A percentile compares a stretch with the other conserved stretches of the same genome.
Evolutionary conservation across 176 grass and related monocot genomes (phyloP).

Genomic region (Oryza meridionalis): DNA sequence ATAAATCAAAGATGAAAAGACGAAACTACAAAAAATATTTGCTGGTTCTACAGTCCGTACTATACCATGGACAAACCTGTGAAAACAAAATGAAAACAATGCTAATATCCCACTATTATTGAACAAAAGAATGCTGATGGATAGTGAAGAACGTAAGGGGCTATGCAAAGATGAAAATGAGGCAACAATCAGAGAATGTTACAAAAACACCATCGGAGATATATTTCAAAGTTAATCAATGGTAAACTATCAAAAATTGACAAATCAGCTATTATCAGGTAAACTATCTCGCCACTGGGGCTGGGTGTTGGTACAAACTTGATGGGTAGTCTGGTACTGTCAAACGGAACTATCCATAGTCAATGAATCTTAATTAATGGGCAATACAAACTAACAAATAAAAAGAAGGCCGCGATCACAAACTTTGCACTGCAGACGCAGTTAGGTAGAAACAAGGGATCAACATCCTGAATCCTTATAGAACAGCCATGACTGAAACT

Average conservation of each 20-base stretch:
- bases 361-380: not conserved
- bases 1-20: conserved; percentile 1
- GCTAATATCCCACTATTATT: conserved; percentile 8
- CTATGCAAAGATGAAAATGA: conserved; percentile 4
- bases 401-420: not conserved
- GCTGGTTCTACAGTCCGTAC: conserved; percentile 7
- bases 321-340: not conserved
- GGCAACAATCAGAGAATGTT: not conserved
- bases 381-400: conserved; percentile 17
- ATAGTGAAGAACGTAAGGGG: not conserved
- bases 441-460: not conserved
- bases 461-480: conserved; percentile 10
- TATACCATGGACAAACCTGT: not conserved
- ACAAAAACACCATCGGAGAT: conserved; percentile 1
- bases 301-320: not conserved
- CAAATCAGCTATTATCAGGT: conserved; percentile 11
- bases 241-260: not conserved
- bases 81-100: conserved; percentile 8
- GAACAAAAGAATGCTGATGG: not conserved
- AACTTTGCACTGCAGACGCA: not conserved
- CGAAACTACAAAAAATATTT: not conserved
- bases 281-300: not conserved
- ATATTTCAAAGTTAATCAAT: not conserved
- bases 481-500: conserved; percentile 8
- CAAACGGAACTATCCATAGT: conserved; percentile 4